These are phyloP conservation scores for Ceratocystis ficicola DNA, from an alignment of 2,329 filamentous ascomycete genomes.

Conservation along the genomic window DNA sequence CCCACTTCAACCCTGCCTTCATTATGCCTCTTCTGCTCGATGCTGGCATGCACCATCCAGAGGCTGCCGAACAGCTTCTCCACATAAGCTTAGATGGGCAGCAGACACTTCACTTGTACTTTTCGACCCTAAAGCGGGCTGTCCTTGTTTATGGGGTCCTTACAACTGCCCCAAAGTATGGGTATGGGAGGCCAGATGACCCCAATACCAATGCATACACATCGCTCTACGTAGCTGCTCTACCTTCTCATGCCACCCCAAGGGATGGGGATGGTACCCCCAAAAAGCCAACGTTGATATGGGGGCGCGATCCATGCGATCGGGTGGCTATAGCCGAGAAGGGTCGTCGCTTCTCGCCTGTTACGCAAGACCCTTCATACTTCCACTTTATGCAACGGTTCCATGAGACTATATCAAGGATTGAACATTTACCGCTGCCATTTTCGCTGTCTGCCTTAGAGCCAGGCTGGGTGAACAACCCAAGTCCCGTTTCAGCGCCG, in stretches of 20 bases:
- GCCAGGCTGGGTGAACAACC: background rate
- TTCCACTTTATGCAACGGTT: slow-evolving; percentile 10
- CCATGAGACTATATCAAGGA: background rate
- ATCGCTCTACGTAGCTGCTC: background rate
- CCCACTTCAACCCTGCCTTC: slow-evolving; percentile 13
- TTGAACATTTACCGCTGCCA: background rate
- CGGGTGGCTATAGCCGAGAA: slow-evolving; percentile 3
- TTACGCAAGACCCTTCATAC: slow-evolving; percentile 5
- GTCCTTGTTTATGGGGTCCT: slow-evolving; percentile 8
- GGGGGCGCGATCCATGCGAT: slow-evolving; percentile 16
- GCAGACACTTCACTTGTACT: slow-evolving; percentile 8
- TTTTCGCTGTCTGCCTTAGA: background rate
- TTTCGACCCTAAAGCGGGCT: slow-evolving; percentile 2
- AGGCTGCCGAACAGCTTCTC: slow-evolving; percentile 4
- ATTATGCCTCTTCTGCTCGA: slow-evolving; percentile 15
- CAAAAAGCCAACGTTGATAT: background rate
- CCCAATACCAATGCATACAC: background rate
- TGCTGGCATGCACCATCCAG: background rate
- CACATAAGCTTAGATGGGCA: slow-evolving; percentile 11
- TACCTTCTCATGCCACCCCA: background rate
- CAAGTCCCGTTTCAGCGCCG: background rate
- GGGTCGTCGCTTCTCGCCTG: background rate
- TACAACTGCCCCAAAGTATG: slow-evolving; percentile 2
- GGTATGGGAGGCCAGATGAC: background rate
- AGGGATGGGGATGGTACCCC: background rate